These are phyloP conservation scores for Aspergillus candidus DNA, from an alignment of 2,329 filamentous ascomycete genomes.

Conservation along the genomic window DNA sequence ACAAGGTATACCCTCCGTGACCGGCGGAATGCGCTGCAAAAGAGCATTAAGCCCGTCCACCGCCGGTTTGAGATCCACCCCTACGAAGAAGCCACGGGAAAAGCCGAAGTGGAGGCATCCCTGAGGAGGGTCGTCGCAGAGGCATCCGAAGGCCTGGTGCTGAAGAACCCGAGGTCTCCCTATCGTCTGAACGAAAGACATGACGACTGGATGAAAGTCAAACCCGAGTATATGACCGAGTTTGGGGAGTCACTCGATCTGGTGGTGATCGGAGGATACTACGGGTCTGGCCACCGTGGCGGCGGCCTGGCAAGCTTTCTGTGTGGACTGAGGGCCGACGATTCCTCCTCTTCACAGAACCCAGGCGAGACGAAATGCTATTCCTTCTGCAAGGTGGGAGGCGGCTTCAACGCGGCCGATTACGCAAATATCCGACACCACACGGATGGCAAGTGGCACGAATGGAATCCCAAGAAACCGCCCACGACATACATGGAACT, in stretches of 20 bases:
- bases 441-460: constrained; percentile 85
- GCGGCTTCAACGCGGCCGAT: constrained; percentile 78
- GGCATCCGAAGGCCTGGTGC: constrained; percentile 79
- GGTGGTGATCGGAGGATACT: constrained; percentile 85
- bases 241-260: constrained; percentile 92
- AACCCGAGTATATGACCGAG: constrained; percentile 96
- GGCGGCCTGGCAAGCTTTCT: constrained; percentile 79
- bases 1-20: constrained; percentile 79
- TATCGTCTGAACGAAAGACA: constrained; percentile 87
- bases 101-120: constrained; percentile 69
- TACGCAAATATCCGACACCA: constrained; percentile 75
- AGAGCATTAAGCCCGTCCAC: constrained; percentile 62
- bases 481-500: constrained; percentile 75
- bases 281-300: constrained; percentile 77
- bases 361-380: constrained; percentile 66
- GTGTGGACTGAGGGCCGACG: constrained; percentile 75
- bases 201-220: constrained; percentile 97
- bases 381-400: constrained; percentile 98
- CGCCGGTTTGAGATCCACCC: constrained; percentile 78
- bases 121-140: constrained; percentile 80
- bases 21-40: constrained; percentile 66
- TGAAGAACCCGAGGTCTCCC: constrained; percentile 85
- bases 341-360: constrained; percentile 54
- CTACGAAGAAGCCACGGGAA: constrained; percentile 59
- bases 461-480: constrained; percentile 73